A percentile compares a stretch with the other conserved stretches of the same genome.
These are phyloP conservation scores for Circinella umbellata DNA, from an alignment of 371 early-diverging fungal species.

Conservation along the genomic window DNA sequence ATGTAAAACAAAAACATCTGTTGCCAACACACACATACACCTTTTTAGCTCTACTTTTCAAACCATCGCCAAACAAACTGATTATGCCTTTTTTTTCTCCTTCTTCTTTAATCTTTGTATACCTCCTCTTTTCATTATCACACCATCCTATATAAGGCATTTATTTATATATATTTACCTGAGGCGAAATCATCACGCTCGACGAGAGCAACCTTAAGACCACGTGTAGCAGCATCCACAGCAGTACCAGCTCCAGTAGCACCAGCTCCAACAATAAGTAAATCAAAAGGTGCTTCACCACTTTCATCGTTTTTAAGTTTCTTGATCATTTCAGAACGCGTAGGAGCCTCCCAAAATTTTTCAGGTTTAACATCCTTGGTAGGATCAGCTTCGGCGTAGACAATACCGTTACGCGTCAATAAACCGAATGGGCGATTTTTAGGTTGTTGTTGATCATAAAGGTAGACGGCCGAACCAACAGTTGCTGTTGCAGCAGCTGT, in stretches of 20 bases:
- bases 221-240: slow-evolving; percentile 97
- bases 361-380: slow-evolving; percentile 43
- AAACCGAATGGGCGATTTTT: slow-evolving; percentile 15
- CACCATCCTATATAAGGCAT: too few species aligned
- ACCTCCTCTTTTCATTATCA: too few species aligned
- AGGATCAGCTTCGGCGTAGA: slow-evolving; percentile 41
- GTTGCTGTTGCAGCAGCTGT: slow-evolving; percentile 33
- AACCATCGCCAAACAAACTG: too few species aligned
- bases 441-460: slow-evolving; percentile 33
- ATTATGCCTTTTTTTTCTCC: too few species aligned
- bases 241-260: slow-evolving; percentile 98
- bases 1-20: too few species aligned
- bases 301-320: slow-evolving; percentile 57
- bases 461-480: slow-evolving; percentile 38
- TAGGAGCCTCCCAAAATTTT: slow-evolving; percentile 75
- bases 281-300: slow-evolving; percentile 73
- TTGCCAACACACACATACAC: too few species aligned
- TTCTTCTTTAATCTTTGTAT: too few species aligned
- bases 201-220: slow-evolving; percentile 95
- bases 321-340: slow-evolving; percentile 73
- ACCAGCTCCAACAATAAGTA: slow-evolving; percentile 98
- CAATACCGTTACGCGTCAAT: slow-evolving; percentile 36
- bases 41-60: too few species aligned
- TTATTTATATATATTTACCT: slow-evolving; percentile 49
- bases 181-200: slow-evolving; percentile 98